A percentile compares a stretch with the other conserved stretches of the same genome.
Evolutionary conservation across 2,329 filamentous ascomycete genomes (phyloP).

Genomic region (Anisogramma anomala): DNA sequence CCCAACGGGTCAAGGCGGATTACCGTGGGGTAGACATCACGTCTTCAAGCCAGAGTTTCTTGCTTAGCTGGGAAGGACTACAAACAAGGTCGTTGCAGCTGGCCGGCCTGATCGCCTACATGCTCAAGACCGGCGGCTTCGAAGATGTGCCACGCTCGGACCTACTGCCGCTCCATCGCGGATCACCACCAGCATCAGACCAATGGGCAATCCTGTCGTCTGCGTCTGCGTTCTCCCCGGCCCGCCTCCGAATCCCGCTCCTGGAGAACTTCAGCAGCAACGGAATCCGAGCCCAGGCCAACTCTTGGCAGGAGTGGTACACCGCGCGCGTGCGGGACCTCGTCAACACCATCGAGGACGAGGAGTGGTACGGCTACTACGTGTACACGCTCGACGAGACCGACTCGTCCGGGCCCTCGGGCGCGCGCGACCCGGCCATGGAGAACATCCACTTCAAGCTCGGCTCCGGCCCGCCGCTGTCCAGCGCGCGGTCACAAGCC

Average conservation of each 20-base stretch:
- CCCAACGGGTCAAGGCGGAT: slow-evolving; percentile 10
- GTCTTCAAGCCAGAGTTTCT: slow-evolving; percentile 13
- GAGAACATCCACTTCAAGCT: slow-evolving; percentile 14
- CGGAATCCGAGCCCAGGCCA: slow-evolving; percentile 1
- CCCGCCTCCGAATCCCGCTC: slow-evolving; percentile 5
- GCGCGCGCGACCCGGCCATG: slow-evolving; percentile 13
- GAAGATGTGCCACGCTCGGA: slow-evolving; percentile 14
- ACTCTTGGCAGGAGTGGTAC: slow-evolving; percentile 15
- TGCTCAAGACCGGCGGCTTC: slow-evolving; percentile 5
- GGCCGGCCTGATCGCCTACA: slow-evolving; percentile 12
- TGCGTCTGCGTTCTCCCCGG: neutral
- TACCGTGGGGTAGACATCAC: slow-evolving; percentile 8
- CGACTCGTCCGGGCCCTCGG: slow-evolving; percentile 4
- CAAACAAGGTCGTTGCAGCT: slow-evolving; percentile 14
- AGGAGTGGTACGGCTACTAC: slow-evolving; percentile 15
- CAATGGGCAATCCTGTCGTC: neutral
- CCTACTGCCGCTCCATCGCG: slow-evolving; percentile 9
- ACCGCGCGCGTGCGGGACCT: slow-evolving; percentile 9
- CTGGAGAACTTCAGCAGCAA: slow-evolving; percentile 8
- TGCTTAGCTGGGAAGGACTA: slow-evolving; percentile 13
- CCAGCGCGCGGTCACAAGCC: neutral
- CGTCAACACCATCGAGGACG: slow-evolving; percentile 12
- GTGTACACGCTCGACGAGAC: slow-evolving; percentile 10
- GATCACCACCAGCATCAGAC: neutral
- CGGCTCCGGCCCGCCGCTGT: neutral